Conservation (phyloP, 352 stramenopile species). For the Pythium folliculosum region DNA sequence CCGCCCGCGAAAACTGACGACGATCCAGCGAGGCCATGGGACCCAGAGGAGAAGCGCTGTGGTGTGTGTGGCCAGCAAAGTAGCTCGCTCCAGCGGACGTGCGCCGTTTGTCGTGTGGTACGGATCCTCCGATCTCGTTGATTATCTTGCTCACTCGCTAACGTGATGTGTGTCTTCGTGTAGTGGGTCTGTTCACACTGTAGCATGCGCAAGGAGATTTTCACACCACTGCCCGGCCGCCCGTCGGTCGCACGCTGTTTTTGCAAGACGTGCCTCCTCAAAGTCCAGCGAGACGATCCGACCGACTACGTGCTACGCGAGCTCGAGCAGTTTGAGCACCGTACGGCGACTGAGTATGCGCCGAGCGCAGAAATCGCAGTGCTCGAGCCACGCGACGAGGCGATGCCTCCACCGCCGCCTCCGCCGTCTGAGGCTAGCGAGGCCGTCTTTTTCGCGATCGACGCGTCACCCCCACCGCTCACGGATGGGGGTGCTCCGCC, state of each 20-base stretch:
- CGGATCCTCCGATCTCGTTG: not conserved
- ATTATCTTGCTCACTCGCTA: not conserved
- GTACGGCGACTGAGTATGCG: slow-evolving; percentile 17
- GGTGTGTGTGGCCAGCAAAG: slow-evolving; percentile 50
- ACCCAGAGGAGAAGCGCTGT: slow-evolving; percentile 47
- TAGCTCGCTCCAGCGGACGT: slow-evolving; percentile 37
- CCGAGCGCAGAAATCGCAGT: slow-evolving; percentile 23
- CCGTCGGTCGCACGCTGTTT: slow-evolving; percentile 48
- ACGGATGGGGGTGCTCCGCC: not conserved
- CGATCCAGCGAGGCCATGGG: slow-evolving; percentile 30
- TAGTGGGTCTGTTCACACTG: slow-evolving; percentile 45
- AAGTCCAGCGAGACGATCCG: slow-evolving; percentile 53
- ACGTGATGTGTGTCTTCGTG: not conserved
- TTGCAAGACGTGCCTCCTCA: slow-evolving; percentile 56
- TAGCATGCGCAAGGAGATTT: slow-evolving; percentile 51
- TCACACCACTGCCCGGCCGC: slow-evolving; percentile 27
- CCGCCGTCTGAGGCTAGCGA: slow-evolving; percentile 5
- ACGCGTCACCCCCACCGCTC: slow-evolving; percentile 10
- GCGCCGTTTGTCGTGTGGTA: slow-evolving; percentile 50
- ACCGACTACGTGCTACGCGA: slow-evolving; percentile 49
- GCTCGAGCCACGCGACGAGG: slow-evolving; percentile 12
- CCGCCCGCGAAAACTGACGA: slow-evolving; percentile 21
- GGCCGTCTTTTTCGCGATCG: slow-evolving; percentile 27
- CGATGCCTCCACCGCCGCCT: slow-evolving; percentile 12
- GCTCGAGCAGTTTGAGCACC: slow-evolving; percentile 35